Evolutionary conservation across 2,329 filamentous ascomycete genomes (phyloP).

Genomic region (Pezizomycotina sp.): DNA sequence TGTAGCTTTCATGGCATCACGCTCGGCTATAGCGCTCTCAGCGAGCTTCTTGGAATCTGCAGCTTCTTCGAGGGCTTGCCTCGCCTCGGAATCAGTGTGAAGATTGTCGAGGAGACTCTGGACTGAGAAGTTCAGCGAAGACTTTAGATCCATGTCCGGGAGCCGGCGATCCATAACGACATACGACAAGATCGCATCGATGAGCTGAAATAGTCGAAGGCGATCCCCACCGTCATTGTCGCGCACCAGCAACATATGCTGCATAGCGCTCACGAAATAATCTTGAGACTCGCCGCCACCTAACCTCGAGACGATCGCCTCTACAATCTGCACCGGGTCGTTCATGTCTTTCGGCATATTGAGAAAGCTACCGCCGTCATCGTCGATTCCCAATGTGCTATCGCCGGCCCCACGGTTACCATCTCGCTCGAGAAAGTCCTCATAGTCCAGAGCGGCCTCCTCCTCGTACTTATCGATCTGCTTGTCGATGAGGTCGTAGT

Average conservation of each 20-base stretch:
- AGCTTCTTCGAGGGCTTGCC: slow-evolving; percentile 81
- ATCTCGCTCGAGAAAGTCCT: slow-evolving; percentile 86
- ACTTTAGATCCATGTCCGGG: slow-evolving; percentile 94
- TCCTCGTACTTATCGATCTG: slow-evolving; percentile 85
- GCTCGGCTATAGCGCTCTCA: slow-evolving; percentile 86
- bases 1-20: slow-evolving; percentile 81
- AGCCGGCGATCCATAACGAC: slow-evolving; percentile 93
- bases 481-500: slow-evolving; percentile 97
- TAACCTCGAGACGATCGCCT: slow-evolving; percentile 76
- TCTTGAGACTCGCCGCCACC: slow-evolving; percentile 74
- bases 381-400: slow-evolving; percentile 48
- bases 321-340: slow-evolving; percentile 82
- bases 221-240: slow-evolving; percentile 86
- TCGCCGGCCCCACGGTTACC: slow-evolving; percentile 30
- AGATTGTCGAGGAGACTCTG: slow-evolving; percentile 89
- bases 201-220: slow-evolving; percentile 87
- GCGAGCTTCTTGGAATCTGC: slow-evolving; percentile 81
- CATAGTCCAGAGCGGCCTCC: slow-evolving; percentile 95
- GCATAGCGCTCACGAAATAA: slow-evolving; percentile 88
- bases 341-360: slow-evolving; percentile 79
- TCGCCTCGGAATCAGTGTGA: slow-evolving; percentile 87
- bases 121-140: slow-evolving; percentile 92
- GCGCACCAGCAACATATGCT: slow-evolving; percentile 82
- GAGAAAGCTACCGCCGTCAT: slow-evolving; percentile 42
- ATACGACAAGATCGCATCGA: slow-evolving; percentile 97